phyloP scores from a whole-genome alignment of 2,329 filamentous ascomycete genomes.

The Colletotrichum sp. region DNA sequence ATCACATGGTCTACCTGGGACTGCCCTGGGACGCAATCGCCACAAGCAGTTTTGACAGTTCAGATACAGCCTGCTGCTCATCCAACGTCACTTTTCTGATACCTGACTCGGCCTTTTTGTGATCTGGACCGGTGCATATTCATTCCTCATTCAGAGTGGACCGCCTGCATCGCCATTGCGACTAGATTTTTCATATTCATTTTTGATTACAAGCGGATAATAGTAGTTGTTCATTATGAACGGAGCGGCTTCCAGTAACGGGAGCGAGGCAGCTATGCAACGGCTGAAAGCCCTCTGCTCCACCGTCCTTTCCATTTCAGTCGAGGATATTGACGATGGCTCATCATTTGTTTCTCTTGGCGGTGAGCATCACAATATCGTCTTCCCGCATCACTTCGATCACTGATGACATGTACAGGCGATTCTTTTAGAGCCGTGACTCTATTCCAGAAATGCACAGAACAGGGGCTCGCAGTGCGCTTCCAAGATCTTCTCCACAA shows the following conservation, averaged over 20 bases:
- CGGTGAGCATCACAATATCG: not conserved
- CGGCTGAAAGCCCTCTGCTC: not conserved
- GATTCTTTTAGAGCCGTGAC: slow-evolving; percentile 11
- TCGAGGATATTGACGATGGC: not conserved
- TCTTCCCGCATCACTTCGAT: too few relatives aligned
- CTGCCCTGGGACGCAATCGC: not conserved
- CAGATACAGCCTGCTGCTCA: not conserved
- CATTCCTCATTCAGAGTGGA: not conserved
- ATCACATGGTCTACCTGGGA: not conserved
- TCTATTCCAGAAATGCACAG: slow-evolving; percentile 9
- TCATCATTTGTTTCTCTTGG: slow-evolving; percentile 6
- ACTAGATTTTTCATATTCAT: not conserved
- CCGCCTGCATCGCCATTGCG: not conserved
- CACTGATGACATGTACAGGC: not conserved
- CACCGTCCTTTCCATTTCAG: not conserved
- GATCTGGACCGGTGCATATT: not conserved
- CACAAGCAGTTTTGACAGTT: not conserved
- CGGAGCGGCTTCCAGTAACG: not conserved
- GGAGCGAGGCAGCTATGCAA: not conserved
- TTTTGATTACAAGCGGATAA: not conserved
- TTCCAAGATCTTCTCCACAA: slow-evolving; percentile 9
- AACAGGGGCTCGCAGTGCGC: not conserved
- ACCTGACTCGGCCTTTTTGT: not conserved
- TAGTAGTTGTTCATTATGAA: not conserved
- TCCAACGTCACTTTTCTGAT: not conserved